These are phyloP conservation scores for Crithidia expoeki DNA, from an alignment of 208 protist genomes.

Conservation along the genomic window DNA sequence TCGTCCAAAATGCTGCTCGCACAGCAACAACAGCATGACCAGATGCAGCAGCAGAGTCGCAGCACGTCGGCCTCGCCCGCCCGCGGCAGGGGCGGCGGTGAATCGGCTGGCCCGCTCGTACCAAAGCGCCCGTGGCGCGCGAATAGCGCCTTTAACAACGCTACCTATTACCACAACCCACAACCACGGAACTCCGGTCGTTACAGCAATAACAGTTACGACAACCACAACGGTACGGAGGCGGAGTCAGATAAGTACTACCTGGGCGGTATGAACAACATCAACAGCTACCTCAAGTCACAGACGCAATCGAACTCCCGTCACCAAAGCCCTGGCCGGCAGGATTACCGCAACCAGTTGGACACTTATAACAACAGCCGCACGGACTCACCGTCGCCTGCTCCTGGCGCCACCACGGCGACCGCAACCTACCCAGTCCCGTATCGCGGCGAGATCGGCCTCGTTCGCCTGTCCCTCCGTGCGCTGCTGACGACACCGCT, in stretches of 20 bases:
- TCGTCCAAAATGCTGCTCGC: slow-evolving; percentile 19
- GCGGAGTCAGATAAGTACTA: slow-evolving; percentile 9
- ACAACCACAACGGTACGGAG: slow-evolving; percentile 4
- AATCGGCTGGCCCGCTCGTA: background rate
- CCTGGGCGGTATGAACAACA: slow-evolving; percentile 23
- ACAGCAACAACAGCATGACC: slow-evolving; percentile 24
- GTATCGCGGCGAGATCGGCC: slow-evolving; percentile 55
- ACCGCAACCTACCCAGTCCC: background rate
- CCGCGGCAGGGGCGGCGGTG: background rate
- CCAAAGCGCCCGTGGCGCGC: slow-evolving; percentile 9
- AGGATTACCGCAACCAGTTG: background rate
- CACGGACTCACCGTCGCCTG: slow-evolving; percentile 9
- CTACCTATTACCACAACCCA: slow-evolving; percentile 2
- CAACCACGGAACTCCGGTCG: background rate
- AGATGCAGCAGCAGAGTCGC: slow-evolving; percentile 1
- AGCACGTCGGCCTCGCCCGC: background rate
- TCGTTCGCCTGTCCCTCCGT: slow-evolving; percentile 66
- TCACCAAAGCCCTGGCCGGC: slow-evolving; percentile 5
- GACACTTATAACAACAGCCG: background rate
- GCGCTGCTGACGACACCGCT: slow-evolving; percentile 62
- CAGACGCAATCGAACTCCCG: slow-evolving; percentile 10
- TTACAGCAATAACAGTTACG: background rate
- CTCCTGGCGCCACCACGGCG: background rate
- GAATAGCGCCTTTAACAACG: slow-evolving; percentile 11
- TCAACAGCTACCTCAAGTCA: slow-evolving; percentile 21